Base-by-base conservation (phyloP, 768 basidiomycete species). In the Naematelia encephala region DNA sequence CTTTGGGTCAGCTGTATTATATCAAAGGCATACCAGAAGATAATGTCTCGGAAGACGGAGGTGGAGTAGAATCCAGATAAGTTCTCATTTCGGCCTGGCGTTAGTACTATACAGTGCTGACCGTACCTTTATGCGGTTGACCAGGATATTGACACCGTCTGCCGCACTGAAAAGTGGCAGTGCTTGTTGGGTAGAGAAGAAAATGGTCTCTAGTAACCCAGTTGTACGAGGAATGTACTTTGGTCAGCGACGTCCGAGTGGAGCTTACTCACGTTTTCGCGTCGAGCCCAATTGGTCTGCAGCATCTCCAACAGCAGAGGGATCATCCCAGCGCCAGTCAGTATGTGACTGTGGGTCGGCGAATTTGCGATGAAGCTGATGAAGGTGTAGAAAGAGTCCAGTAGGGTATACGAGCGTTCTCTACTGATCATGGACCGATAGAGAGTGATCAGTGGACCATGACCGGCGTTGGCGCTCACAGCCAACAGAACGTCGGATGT, bases 401-500 rank as follows among this genome's bases (percentile, higher is more conserved):
- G 69, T 28, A 79, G 70, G 14, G 80, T 79, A 51, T 67, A 50
- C 16, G 57, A 53, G 2, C 73, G 73, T 2, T 75, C 56, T 69
- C 64, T 57, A 64, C 72, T 76, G 58, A 19, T 52, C 51, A 52
- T 88, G 77, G 86, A 87, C 61, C 92, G 84, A 55, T 97, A 82
- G 30, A 92, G 80, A 26, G 88, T 87, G 87, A 98, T 90, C 23
- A 99, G 77, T 42, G 91, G 87, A 12, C 96, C 96, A 71, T 98
- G 96, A 69, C 91, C 96, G 55, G 97, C 91, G 45, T 91, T 91
- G 23, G 91, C 93, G 73, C 96, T 96, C 34, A 98, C 84, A 1
- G 92, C 87, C 3, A 87, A 86, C 47, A 96, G 78, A 39, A 94
- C 90, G 72, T 98, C 96, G 67, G 86, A 84, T 30, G 89, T 82